Conservation (phyloP, 768 basidiomycete genomes). For the Termitomyces sp. region DNA sequence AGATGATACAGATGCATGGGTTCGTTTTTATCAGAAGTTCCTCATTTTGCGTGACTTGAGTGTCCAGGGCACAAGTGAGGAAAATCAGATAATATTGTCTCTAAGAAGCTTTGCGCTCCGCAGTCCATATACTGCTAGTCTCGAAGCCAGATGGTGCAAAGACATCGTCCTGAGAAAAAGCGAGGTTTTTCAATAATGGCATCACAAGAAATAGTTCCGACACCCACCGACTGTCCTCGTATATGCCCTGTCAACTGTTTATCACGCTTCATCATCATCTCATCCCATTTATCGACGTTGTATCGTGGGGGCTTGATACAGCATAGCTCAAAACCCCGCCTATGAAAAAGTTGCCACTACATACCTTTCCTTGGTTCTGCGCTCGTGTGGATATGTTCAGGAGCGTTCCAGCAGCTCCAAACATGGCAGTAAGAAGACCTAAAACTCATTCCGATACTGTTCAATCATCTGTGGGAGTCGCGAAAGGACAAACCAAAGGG, state of each 20-base stretch:
- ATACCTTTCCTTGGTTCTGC: conserved; percentile 90
- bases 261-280: conserved; percentile 95
- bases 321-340: neutral
- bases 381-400: conserved; percentile 70
- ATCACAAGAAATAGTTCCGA: neutral
- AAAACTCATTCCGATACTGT: conserved; percentile 4
- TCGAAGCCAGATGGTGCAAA: conserved; percentile 64
- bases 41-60: neutral
- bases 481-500: conserved; percentile 65
- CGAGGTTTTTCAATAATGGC: neutral
- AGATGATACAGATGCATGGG: conserved; percentile 1
- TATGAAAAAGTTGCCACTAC: neutral
- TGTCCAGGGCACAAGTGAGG: neutral
- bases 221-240: conserved; percentile 79
- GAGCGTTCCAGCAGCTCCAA: conserved; percentile 86
- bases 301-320: conserved; percentile 69
- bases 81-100: conserved; percentile 19
- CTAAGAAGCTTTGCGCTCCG: conserved; percentile 41
- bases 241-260: conserved; percentile 78
- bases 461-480: neutral
- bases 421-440: conserved; percentile 86
- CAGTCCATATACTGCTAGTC: conserved; percentile 71
- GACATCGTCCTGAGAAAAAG: conserved; percentile 49
- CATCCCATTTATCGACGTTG: conserved; percentile 84
- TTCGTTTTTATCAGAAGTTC: neutral